phyloP scores from a whole-genome alignment of 139 green algal species.

The Chlamydomonas eustigma region DNA sequence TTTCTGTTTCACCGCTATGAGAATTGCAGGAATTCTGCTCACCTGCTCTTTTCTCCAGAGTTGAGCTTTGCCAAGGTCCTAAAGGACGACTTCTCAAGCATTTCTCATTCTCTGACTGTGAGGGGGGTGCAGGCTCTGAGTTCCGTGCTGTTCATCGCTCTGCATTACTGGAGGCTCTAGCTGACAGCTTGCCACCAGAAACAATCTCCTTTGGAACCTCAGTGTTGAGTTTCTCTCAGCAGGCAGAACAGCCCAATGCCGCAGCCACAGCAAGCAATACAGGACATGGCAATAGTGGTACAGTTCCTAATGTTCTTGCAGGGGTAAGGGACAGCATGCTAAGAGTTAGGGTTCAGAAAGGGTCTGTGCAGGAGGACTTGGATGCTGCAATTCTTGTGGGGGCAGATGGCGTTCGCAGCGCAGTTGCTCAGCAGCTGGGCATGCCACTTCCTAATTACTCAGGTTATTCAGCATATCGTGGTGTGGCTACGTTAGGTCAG shows the following conservation, averaged over 20 bases:
- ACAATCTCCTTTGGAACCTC: constrained; percentile 37
- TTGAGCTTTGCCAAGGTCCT: constrained; percentile 20
- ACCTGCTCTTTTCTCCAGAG: no score
- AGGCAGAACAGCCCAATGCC: no score
- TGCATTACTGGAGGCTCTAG: constrained; percentile 23
- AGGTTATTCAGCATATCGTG: constrained; percentile 27
- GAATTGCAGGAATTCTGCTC: no score
- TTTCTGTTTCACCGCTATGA: no score
- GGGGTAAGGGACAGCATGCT: no score
- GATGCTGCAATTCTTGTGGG: constrained; percentile 8
- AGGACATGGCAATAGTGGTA: not conserved
- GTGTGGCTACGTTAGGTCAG: constrained; percentile 27
- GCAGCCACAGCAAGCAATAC: no score
- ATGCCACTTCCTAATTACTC: constrained; percentile 14
- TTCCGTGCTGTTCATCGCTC: constrained; percentile 55
- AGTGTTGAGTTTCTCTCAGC: not conserved
- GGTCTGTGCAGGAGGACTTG: not conserved
- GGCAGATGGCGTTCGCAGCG: constrained; percentile 22
- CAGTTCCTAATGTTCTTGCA: not conserved
- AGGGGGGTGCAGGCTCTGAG: constrained; percentile 48
- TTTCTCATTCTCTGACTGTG: constrained; percentile 59
- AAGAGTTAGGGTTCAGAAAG: not conserved
- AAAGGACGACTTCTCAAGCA: constrained; percentile 37
- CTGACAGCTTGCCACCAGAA: constrained; percentile 27
- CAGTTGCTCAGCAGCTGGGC: constrained; percentile 17